These are phyloP conservation scores for Pyrenochaeta sp. DNA, from an alignment of 2,329 filamentous ascomycete genomes.

Conservation along the genomic window DNA sequence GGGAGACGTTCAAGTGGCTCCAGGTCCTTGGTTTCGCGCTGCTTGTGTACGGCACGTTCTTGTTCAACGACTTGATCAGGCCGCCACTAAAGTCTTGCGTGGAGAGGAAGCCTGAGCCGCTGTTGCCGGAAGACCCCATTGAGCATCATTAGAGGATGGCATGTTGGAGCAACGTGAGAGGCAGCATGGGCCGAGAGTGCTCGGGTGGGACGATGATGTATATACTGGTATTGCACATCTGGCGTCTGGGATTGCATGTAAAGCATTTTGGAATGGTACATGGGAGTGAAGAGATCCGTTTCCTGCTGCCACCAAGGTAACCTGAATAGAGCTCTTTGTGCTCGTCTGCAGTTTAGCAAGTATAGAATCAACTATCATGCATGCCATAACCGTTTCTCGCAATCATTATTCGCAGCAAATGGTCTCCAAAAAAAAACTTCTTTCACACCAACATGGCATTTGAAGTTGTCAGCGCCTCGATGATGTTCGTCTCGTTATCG, in stretches of 20 bases:
- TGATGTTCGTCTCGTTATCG: not conserved
- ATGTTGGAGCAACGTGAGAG: not conserved
- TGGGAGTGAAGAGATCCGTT: too few relatives aligned
- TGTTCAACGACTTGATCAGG: conserved; percentile 93
- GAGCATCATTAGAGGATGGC: conserved; percentile 64
- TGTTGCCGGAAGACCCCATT: conserved; percentile 84
- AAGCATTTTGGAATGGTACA: too few relatives aligned
- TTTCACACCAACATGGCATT: too few relatives aligned
- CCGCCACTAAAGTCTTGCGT: conserved; percentile 78
- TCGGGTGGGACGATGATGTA: not conserved
- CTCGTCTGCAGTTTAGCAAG: too few relatives aligned
- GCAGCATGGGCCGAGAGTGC: too few relatives aligned
- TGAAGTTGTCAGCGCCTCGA: not conserved
- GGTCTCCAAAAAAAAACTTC: too few relatives aligned
- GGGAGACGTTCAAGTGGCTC: conserved; percentile 98
- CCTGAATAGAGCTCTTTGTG: too few relatives aligned
- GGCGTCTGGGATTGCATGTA: conserved; percentile 1
- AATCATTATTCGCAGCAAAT: too few relatives aligned
- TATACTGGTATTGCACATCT: conserved; percentile 4
- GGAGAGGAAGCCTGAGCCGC: conserved; percentile 63
- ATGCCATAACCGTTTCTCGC: too few relatives aligned
- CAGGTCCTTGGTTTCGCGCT: conserved; percentile 89
- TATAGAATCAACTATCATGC: too few relatives aligned
- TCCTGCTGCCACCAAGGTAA: too few relatives aligned
- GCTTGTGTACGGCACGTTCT: conserved; percentile 93